Percentiles rank a stretch among this genome's conserved stretches.
Evolutionary conservation across 2,329 filamentous ascomycete species (phyloP).

Genomic region (Torrubiellomyces zombiae): DNA sequence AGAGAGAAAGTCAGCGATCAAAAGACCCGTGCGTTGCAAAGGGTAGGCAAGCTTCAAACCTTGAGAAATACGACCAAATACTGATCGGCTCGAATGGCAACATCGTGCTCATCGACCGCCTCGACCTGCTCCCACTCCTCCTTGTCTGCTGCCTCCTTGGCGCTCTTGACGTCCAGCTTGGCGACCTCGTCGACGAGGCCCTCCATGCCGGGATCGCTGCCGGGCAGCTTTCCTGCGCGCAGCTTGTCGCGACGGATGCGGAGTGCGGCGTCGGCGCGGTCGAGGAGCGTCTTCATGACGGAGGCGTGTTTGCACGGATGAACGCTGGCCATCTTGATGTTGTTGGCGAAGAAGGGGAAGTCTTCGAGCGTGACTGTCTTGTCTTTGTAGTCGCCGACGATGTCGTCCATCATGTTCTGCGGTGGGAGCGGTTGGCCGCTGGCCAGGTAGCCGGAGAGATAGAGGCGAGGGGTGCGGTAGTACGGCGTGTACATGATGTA

Average conservation of each 20-base stretch:
- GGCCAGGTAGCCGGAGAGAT: constrained; percentile 76
- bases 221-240: constrained; percentile 33
- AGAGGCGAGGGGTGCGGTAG: constrained; percentile 89
- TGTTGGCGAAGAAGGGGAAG: constrained; percentile 84
- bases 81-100: constrained; percentile 74
- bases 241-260: constrained; percentile 78
- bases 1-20: no score
- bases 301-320: constrained; percentile 95
- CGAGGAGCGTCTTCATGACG: constrained; percentile 95
- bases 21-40: no score
- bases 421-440: constrained; percentile 69
- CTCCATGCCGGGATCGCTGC: constrained; percentile 50
- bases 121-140: constrained; percentile 52
- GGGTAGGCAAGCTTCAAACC: constrained; percentile 24
- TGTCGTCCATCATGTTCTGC: constrained; percentile 87
- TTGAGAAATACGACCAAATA: constrained; percentile 79
- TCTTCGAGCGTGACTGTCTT: constrained; percentile 98
- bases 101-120: constrained; percentile 50
- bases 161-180: constrained; percentile 40
- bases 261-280: constrained; percentile 83
- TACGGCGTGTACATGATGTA: constrained; percentile 98
- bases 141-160: constrained; percentile 33
- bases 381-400: constrained; percentile 91
- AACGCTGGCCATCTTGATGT: constrained; percentile 89
- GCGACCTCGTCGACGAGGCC: constrained; percentile 71